Evolutionary conservation across 768 basidiomycete genomes (phyloP), one percentile per base, ranked within the genome.

Genomic region (Podaxis mareebaensis): DNA sequence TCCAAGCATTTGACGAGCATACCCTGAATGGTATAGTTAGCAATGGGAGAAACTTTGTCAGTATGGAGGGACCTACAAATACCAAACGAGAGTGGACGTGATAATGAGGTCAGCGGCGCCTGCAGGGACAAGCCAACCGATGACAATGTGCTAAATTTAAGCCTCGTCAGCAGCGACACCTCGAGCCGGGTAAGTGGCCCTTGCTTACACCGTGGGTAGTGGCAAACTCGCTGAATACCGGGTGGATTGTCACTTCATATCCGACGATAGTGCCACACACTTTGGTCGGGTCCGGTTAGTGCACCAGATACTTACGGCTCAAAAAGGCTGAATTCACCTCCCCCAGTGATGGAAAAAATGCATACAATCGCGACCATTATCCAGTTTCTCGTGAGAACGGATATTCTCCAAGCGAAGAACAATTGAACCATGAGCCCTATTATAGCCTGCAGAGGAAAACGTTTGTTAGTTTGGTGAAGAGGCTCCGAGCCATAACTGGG

Each of bases 341-440:
- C 64, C 33, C 70, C 69, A 11, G 70, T 52, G 17, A 70, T 58
- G 4, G 69, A 56, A 12, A 64, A 66, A 6, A 69, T 24, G 17
- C 65, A 53, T 8, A 73, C 65, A 22, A 71, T 12, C 11, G 38
- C 51, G n/a, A 68, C 62, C 2, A 70, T 48, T 2, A 53, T 40
- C 56, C 62, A 65, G 61, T 63, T 74, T 7, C 61, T 65, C 12
- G 74, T 74, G 6, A 76, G 63, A 7, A 73, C 69, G 24, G 67
- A 65, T 51, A 76, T 63, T 20, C 74, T 68, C 75, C 74, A 76
- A 3, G 81, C 80, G 52, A 82, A 82, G 67, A 84, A 85, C 3
- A 78, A 57, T 58, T 84, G 82, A 5, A 83, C 81, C 12, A 76
- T 66, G 4, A 74, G 66, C 1, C 79, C 80, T 26, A 80, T 80